Base-by-base conservation (phyloP, 2,329 filamentous ascomycete genomes). In the Cyclaneusma minus region DNA sequence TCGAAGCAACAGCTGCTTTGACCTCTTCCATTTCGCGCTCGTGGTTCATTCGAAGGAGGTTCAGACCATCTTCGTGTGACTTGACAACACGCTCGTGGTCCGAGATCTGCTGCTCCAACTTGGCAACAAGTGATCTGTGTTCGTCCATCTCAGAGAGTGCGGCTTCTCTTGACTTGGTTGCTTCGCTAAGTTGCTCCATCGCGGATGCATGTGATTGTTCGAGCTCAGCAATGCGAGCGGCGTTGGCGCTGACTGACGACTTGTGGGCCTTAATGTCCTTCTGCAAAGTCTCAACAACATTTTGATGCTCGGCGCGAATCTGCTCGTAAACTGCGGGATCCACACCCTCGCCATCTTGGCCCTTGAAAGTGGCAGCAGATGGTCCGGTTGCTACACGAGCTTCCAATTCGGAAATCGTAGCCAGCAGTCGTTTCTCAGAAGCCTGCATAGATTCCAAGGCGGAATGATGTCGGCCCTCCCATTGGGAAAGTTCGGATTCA, bases 201-300 rank as follows among this genome's bases (percentile, higher is more conserved):
- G 78, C 67, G 14, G 64, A 62, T 16, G 64, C 50, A 44, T 91
- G 77, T 4, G 75, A 68, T 35, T 73, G 55, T 49, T 93, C 83
- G 9, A 93, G 61, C 36, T 79, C 68, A 3, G 71, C 62, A 16
- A 93, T 72, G 40, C 74, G 80, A 20, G 64, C 47, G 8, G 71
- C 60, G 40, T 85, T 81, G 37, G 58, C 63, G 35, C 66, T 64
- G 40, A 91, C 75, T 19, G 79, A 68, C 3, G 64, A 56, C 53
- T 80, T 85, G 54, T 92, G 84, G 44, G 83, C 73, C 27, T 85
- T 72, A 28, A 94, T 75, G 45, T 92, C 76, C 32, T 55, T 62
- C 35, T 79, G 77, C 21, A 94, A 53, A 22, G 59, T 60, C 18
- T 60, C 55, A 17, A 80, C 55, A 24, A 74, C 54, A 18, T 65